phyloP scores from a whole-genome alignment of 441 rosid genomes.

The Corymbia calophylla region DNA sequence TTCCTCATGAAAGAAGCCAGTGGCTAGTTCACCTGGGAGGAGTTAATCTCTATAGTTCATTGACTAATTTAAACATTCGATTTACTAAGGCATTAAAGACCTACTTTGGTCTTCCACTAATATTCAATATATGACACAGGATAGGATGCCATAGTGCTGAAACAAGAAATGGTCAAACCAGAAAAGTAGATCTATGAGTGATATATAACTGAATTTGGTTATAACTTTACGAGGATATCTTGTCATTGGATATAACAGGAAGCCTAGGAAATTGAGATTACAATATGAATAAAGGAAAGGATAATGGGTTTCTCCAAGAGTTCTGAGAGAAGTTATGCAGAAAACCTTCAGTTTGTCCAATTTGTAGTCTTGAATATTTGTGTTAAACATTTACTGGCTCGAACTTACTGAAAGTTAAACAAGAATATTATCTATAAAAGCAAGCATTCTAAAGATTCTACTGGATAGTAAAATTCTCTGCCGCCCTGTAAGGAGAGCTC shows the following conservation, averaged over 20 bases:
- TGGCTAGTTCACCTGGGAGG: not conserved
- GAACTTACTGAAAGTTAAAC: not conserved
- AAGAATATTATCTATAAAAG: not conserved
- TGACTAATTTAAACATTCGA: not conserved
- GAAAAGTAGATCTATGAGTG: not conserved
- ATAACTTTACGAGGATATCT: not conserved
- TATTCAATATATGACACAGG: not conserved
- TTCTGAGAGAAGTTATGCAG: not conserved
- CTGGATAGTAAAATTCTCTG: not conserved
- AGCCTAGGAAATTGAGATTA: not conserved
- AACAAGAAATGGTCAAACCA: not conserved
- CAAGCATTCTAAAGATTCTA: not conserved
- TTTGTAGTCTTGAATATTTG: not conserved
- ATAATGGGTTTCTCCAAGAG: not conserved
- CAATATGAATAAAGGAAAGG: not conserved
- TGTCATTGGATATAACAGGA: not conserved
- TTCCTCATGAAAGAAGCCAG: not conserved
- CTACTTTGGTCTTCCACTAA: not conserved
- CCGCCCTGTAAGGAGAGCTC: not conserved
- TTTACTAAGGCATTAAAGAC: not conserved
- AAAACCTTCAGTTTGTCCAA: not conserved
- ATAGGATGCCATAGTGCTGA: not conserved
- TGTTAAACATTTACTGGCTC: not conserved
- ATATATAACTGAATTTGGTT: not conserved
- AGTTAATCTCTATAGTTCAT: not conserved